Percentiles rank a stretch among this genome's conserved stretches.
phyloP scores from a whole-genome alignment of 257 asterid genomes.

The Solanum appendiculatum region DNA sequence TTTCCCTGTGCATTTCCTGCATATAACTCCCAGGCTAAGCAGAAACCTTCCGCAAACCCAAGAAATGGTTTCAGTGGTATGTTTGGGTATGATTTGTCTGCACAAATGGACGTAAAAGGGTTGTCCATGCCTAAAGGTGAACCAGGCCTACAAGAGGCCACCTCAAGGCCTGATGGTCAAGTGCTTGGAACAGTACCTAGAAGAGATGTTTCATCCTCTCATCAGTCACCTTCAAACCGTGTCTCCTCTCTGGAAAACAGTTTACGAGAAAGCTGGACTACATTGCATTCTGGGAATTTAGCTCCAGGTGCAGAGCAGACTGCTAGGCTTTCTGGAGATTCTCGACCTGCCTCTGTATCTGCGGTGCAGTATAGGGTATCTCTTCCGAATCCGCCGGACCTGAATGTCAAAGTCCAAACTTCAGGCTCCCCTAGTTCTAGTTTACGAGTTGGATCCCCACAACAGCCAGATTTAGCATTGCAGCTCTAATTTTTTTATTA shows the following conservation, averaged over 20 bases:
- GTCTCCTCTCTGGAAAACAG: background rate
- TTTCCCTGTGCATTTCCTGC: constrained; percentile 19
- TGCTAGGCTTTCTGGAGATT: constrained; percentile 19
- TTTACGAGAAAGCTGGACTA: constrained; percentile 5
- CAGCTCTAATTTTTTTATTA: constrained; percentile 45
- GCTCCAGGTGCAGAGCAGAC: too few species aligned
- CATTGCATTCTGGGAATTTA: constrained; percentile 7
- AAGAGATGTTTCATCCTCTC: background rate
- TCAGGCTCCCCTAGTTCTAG: constrained; percentile 64
- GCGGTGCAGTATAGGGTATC: background rate
- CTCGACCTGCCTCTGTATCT: constrained; percentile 7
- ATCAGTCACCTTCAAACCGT: background rate
- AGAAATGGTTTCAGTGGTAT: constrained; percentile 46
- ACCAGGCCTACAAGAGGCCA: constrained; percentile 6
- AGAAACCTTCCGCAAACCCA: constrained; percentile 21
- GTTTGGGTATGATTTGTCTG: constrained; percentile 23
- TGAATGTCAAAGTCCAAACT: constrained; percentile 44
- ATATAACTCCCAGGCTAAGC: constrained; percentile 26
- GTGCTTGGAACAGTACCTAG: background rate
- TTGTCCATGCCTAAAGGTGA: constrained; percentile 8
- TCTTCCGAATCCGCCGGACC: constrained; percentile 40
- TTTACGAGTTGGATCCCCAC: constrained; percentile 71
- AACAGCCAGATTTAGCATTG: constrained; percentile 86
- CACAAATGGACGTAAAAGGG: constrained; percentile 12
- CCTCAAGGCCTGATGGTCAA: background rate